Evolutionary conservation across 2,329 filamentous ascomycete genomes (phyloP).

Genomic region (Macrophomina phaseolina): DNA sequence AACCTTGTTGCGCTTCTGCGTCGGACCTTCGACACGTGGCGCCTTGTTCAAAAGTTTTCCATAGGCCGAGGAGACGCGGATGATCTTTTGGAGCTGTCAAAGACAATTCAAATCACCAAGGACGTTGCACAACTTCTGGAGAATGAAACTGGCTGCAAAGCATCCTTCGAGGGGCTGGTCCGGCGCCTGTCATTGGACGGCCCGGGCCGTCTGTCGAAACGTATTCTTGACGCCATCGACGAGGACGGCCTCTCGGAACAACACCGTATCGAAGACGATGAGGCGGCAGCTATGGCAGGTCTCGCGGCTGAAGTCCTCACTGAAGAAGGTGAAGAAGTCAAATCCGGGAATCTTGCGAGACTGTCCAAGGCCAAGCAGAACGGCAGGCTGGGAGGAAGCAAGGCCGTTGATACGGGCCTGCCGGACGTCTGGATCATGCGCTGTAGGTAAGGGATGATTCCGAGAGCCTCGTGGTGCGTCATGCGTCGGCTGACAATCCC

Average conservation of each 20-base stretch:
- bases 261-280: constrained; percentile 76
- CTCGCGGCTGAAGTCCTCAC: constrained; percentile 76
- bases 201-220: constrained; percentile 70
- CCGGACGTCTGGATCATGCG: constrained; percentile 69
- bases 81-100: constrained; percentile 82
- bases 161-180: constrained; percentile 49
- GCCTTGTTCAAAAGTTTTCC: constrained; percentile 91
- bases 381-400: constrained; percentile 1
- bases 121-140: constrained; percentile 62
- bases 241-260: constrained; percentile 86
- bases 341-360: constrained; percentile 50
- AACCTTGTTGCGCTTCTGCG: constrained; percentile 71
- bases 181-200: constrained; percentile 69
- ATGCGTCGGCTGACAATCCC: constrained; percentile 23
- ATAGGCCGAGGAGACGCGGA: constrained; percentile 90
- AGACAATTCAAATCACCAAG: constrained; percentile 76
- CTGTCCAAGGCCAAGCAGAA: constrained; percentile 41
- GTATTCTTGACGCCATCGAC: constrained; percentile 81
- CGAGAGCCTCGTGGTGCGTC: constrained; percentile 24
- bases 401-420: constrained; percentile 33
- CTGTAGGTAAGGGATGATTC: constrained; percentile 40
- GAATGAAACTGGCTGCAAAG: constrained; percentile 35
- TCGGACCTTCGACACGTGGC: constrained; percentile 82
- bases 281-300: constrained; percentile 71
- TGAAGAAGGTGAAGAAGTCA: constrained; percentile 67